Conservation (phyloP, 225 moss, liverwort and hornwort genomes). For the Physcomitrium patens region DNA sequence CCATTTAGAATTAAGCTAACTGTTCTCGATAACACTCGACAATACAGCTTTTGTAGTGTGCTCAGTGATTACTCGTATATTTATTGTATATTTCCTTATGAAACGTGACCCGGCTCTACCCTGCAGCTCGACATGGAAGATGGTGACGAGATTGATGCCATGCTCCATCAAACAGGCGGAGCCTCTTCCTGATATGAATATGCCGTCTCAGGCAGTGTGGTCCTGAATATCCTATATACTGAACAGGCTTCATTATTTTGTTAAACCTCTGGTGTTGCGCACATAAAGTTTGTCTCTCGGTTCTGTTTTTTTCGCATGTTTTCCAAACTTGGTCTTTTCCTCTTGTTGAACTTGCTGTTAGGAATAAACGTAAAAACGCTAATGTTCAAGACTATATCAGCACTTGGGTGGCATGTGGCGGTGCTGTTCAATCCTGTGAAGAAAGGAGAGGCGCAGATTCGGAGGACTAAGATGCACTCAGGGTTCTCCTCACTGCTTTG, state of each 20-base stretch:
- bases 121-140: slow-evolving; percentile 65
- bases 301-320: slow-evolving; percentile 27
- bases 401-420: slow-evolving; percentile 15
- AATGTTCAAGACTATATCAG: slow-evolving; percentile 30
- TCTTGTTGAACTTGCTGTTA: slow-evolving; percentile 28
- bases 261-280: slow-evolving; percentile 37
- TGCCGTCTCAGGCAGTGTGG: not conserved
- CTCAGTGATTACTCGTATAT: not conserved
- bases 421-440: slow-evolving; percentile 14
- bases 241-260: slow-evolving; percentile 37
- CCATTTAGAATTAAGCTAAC: too few species aligned
- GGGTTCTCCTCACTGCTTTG: slow-evolving; percentile 4
- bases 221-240: slow-evolving; percentile 37
- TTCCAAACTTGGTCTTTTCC: slow-evolving; percentile 19
- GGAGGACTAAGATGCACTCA: not conserved
- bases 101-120: not conserved
- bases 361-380: slow-evolving; percentile 11
- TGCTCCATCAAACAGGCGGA: slow-evolving; percentile 67
- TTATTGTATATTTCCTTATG: not conserved
- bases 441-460: slow-evolving; percentile 12
- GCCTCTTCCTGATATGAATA: slow-evolving; percentile 30
- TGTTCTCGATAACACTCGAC: too few species aligned
- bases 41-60: not conserved
- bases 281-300: slow-evolving; percentile 30
- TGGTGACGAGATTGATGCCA: slow-evolving; percentile 65